A percentile compares a stretch with the other conserved stretches of the same genome.
phyloP scores from a whole-genome alignment of 2,329 filamentous ascomycete genomes.

The Aspergillus intermedius region DNA sequence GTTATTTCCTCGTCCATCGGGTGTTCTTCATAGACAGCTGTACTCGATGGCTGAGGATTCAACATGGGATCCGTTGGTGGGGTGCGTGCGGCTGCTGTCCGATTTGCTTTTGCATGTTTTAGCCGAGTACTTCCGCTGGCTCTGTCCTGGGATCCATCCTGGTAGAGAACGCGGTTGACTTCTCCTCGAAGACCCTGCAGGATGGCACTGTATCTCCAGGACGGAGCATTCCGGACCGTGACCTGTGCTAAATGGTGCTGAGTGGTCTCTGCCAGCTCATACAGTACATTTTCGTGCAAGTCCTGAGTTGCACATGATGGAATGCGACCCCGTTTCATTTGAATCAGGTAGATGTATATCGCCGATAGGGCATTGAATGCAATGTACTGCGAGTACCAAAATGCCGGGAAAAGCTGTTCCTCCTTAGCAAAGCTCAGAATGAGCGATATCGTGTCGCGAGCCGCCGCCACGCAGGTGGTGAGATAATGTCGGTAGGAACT shows the following conservation, averaged over 20 bases:
- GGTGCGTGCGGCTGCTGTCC: neutral
- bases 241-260: slow-evolving; percentile 13
- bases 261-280: slow-evolving; percentile 10
- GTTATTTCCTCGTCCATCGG: neutral
- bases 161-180: slow-evolving; percentile 3
- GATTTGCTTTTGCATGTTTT: neutral
- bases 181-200: slow-evolving; percentile 14
- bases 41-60: neutral
- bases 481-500: slow-evolving; percentile 8
- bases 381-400: slow-evolving; percentile 21
- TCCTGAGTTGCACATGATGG: neutral
- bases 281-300: slow-evolving; percentile 10
- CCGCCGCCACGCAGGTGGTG: slow-evolving; percentile 10
- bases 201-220: slow-evolving; percentile 15
- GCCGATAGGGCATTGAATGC: slow-evolving; percentile 19
- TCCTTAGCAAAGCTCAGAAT: slow-evolving; percentile 16
- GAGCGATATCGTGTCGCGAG: slow-evolving; percentile 13
- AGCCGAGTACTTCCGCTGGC: neutral
- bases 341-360: slow-evolving; percentile 16
- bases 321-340: slow-evolving; percentile 13
- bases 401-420: slow-evolving; percentile 15
- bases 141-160: neutral
- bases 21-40: neutral
- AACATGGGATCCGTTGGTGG: neutral
- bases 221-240: slow-evolving; percentile 13